phyloP scores from a whole-genome alignment of 495 filamentous ascomycete species.

The Saxophila tyrrhenica region DNA sequence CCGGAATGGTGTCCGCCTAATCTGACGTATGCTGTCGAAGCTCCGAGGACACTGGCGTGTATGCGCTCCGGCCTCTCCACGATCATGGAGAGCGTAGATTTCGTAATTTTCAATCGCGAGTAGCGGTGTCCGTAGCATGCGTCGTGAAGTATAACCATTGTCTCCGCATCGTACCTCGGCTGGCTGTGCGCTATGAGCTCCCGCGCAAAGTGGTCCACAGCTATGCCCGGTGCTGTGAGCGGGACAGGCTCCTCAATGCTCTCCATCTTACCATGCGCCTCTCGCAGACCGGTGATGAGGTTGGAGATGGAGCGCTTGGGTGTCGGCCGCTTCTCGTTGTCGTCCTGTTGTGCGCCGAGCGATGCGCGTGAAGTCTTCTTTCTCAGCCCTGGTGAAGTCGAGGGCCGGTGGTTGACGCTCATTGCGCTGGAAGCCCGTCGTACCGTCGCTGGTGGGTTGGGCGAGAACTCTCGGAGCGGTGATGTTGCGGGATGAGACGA shows the following conservation, averaged over 20 bases:
- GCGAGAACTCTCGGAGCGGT: constrained; percentile 1
- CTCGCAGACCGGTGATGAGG: constrained; percentile 31
- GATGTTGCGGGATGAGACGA: constrained; percentile 8
- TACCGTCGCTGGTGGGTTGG: constrained; percentile 6
- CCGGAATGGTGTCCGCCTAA: constrained; percentile 71
- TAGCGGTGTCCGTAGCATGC: constrained; percentile 87
- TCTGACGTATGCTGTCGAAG: constrained; percentile 78
- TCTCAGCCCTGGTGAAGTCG: constrained; percentile 25
- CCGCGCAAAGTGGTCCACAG: constrained; percentile 54
- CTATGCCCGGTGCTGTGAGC: constrained; percentile 56
- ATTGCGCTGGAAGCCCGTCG: constrained; percentile 40
- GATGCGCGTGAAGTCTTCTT: constrained; percentile 41
- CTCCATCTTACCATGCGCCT: constrained; percentile 26
- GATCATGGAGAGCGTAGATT: constrained; percentile 54
- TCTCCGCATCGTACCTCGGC: constrained; percentile 42
- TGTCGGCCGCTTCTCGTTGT: constrained; percentile 29
- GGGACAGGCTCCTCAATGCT: constrained; percentile 32
- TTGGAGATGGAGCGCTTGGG: constrained; percentile 43
- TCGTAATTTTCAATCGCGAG: constrained; percentile 64
- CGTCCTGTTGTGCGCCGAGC: constrained; percentile 34
- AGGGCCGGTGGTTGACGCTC: constrained; percentile 30
- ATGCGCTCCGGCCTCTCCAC: constrained; percentile 90
- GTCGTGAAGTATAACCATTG: constrained; percentile 78
- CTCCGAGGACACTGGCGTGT: constrained; percentile 67
- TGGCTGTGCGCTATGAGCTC: constrained; percentile 56